Conservation (phyloP, 2,329 filamentous ascomycete genomes). For the Alternaria sp. region DNA sequence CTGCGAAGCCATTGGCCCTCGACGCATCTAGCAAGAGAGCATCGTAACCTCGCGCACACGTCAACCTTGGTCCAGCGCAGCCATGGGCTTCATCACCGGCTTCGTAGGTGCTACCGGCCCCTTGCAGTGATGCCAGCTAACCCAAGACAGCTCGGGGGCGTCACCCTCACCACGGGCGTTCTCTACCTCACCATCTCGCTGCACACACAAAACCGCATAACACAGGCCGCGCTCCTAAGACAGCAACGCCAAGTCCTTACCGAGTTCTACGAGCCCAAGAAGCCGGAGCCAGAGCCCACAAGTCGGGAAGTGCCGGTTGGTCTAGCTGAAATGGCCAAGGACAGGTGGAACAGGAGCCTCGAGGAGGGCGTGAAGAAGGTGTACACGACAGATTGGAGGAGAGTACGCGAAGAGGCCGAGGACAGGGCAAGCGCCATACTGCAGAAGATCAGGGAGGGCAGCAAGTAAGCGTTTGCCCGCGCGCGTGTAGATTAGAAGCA, state of each 20-base stretch:
- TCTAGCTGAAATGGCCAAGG: conserved; percentile 58
- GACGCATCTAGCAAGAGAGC: not conserved
- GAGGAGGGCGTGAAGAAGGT: conserved; percentile 54
- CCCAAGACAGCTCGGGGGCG: conserved; percentile 55
- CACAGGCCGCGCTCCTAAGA: conserved; percentile 56
- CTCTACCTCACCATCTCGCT: conserved; percentile 52
- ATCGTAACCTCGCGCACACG: not conserved
- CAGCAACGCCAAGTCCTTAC: conserved; percentile 56
- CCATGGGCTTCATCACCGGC: conserved; percentile 62
- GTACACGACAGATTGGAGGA: conserved; percentile 57
- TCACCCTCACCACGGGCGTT: conserved; percentile 58
- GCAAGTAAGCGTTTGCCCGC: conserved; percentile 28
- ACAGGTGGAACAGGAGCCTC: conserved; percentile 59
- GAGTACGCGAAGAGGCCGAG: conserved; percentile 52
- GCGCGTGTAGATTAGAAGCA: not conserved
- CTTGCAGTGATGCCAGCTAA: not conserved
- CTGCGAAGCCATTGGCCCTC: conserved; percentile 17
- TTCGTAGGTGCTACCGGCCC: conserved; percentile 51
- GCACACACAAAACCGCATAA: conserved; percentile 57
- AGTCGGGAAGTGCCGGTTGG: conserved; percentile 52
- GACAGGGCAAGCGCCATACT: conserved; percentile 49
- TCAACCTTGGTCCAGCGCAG: conserved; percentile 11
- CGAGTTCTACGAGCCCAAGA: conserved; percentile 55
- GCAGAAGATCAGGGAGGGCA: conserved; percentile 42
- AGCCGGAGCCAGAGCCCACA: conserved; percentile 49